phyloP scores from a whole-genome alignment of 2,329 filamentous ascomycete genomes.

The Lachnellula willkommii region DNA sequence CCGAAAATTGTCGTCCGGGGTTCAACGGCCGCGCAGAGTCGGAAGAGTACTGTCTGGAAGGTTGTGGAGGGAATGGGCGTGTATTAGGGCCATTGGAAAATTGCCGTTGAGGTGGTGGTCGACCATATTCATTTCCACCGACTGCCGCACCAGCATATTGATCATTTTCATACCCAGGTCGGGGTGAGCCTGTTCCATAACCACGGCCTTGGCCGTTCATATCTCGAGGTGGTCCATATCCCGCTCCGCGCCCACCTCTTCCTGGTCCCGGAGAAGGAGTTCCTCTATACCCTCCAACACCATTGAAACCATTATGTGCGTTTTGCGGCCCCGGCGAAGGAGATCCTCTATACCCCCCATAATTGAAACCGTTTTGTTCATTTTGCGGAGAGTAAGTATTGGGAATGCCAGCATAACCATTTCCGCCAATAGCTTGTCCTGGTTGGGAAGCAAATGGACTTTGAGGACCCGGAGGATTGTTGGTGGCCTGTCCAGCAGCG shows the following conservation, averaged over 20 bases:
- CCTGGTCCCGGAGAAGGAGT: constrained; percentile 9
- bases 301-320: constrained; percentile 3
- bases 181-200: constrained; percentile 12
- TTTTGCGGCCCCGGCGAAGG: not conserved
- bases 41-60: constrained; percentile 22
- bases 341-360: constrained; percentile 1
- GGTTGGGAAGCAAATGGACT: constrained; percentile 22
- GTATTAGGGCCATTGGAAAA: constrained; percentile 17
- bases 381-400: constrained; percentile 18
- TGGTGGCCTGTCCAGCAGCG: constrained; percentile 16
- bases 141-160: constrained; percentile 6
- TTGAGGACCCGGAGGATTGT: constrained; percentile 17
- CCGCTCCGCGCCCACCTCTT: not conserved
- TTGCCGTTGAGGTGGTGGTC: constrained; percentile 18
- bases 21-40: constrained; percentile 20
- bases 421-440: constrained; percentile 15
- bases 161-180: constrained; percentile 17
- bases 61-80: constrained; percentile 16
- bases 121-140: constrained; percentile 14
- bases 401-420: constrained; percentile 22
- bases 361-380: constrained; percentile 14
- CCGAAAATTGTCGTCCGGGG: constrained; percentile 21
- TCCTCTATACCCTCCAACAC: constrained; percentile 9
- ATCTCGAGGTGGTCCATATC: constrained; percentile 11
- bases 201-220: constrained; percentile 5